Evolutionary conservation across 805 yeast species (phyloP), one percentile per base, ranked within the genome.

Genomic region (Candida xyloterini): DNA sequence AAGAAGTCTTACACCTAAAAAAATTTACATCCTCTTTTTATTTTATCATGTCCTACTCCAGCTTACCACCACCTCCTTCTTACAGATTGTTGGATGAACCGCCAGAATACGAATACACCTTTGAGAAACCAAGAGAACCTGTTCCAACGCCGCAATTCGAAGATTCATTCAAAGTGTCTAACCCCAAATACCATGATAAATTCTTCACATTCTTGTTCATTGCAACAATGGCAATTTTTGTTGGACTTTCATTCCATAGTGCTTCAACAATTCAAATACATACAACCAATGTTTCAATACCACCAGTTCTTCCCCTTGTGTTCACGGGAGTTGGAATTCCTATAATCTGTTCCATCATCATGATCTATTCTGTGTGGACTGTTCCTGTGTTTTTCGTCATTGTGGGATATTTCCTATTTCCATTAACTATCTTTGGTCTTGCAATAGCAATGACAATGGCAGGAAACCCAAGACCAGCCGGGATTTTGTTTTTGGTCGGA

Each of bases 101-200:
- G 10, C 56, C 56, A 10, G 55, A 55, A 18, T 59, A 59, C 29
- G 52, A 54, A 21, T 60, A 59, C 37, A 38, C 54, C 0, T 60
- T 60, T 43, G 66, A 60, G 34, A 58, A 53, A 20, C 62, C 65
- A 2, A 48, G 43, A 21, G 32, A 49, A 7, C 66, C 65, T n/a
- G 46, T 46, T 18, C 56, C 51, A 24, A 43, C 52, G 34, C 65
- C 62, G 21, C 65, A 71, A 5, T 87, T 80, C 56, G 85, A 79
- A 23, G 79, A 85, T 33, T 74, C 82, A 1, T 88, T 88, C 61
- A 76, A 79, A 46, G 70, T 85, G 21, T 74, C 71, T 23, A 63
- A 63, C 39, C 88, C 89, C 1, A 74, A 65, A 43, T 76, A 70
- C 63, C 80, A 88, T 53, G 96, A 88, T 60, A 74, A 81, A 73